Conservation (phyloP, 2,329 filamentous ascomycete genomes). For the Aspergillus sp. region DNA sequence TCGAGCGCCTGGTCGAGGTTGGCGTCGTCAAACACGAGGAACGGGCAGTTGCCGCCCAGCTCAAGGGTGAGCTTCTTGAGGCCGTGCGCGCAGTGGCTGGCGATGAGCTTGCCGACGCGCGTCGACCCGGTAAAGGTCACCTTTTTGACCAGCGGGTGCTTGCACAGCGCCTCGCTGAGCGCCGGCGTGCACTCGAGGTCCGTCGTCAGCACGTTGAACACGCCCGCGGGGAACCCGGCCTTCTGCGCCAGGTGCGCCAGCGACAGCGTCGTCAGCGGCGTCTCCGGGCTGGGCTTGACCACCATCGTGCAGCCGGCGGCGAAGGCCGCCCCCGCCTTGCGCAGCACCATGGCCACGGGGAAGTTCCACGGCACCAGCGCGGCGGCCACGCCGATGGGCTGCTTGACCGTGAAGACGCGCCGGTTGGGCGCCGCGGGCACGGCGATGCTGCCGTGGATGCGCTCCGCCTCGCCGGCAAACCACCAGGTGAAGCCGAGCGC, state of each 20-base stretch:
- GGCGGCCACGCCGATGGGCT: constrained; percentile 67
- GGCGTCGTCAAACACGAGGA: constrained; percentile 64
- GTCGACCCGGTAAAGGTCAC: constrained; percentile 61
- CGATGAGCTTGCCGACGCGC: constrained; percentile 61
- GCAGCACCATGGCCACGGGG: constrained; percentile 64
- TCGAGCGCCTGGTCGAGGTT: constrained; percentile 52
- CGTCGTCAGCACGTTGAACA: constrained; percentile 61
- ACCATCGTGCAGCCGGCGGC: constrained; percentile 75
- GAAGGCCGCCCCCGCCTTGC: constrained; percentile 66
- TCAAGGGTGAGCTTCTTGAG: constrained; percentile 66
- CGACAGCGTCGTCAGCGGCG: constrained; percentile 56
- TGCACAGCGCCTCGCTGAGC: constrained; percentile 50
- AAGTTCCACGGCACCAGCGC: constrained; percentile 75
- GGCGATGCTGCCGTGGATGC: constrained; percentile 62
- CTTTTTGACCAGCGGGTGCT: constrained; percentile 60
- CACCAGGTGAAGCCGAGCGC: constrained; percentile 55
- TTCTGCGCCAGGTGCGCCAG: constrained; percentile 53
- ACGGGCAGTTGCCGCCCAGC: constrained; percentile 64
- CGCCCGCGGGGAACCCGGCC: constrained; percentile 59
- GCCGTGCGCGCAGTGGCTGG: constrained; percentile 58
- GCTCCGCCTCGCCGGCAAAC: constrained; percentile 62
- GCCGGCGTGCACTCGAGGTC: constrained; percentile 40
- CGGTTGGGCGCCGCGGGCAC: constrained; percentile 61
- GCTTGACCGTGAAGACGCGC: constrained; percentile 70
- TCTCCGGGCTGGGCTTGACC: constrained; percentile 69